A percentile compares a stretch with the other conserved stretches of the same genome.
phyloP scores from a whole-genome alignment of 106 monocot genomes.

The Chionographis japonica region DNA sequence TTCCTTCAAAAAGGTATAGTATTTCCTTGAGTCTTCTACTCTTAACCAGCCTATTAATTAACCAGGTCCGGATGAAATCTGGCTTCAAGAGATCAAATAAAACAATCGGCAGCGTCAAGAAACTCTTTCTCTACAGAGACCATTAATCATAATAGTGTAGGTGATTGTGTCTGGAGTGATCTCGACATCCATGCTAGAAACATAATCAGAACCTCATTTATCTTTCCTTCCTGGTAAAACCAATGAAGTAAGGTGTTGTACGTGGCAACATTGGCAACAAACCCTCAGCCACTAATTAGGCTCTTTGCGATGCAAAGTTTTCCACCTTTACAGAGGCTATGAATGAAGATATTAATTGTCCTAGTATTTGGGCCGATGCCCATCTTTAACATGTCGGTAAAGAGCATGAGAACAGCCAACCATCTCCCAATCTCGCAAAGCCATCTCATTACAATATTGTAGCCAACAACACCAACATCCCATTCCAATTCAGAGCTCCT shows the following conservation, averaged over 20 bases:
- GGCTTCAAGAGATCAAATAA: slow-evolving; percentile 25
- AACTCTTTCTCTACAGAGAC: slow-evolving; percentile 28
- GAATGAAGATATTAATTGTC: slow-evolving; percentile 49
- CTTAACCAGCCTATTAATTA: slow-evolving; percentile 20
- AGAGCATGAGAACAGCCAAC: slow-evolving; percentile 33
- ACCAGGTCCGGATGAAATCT: slow-evolving; percentile 14
- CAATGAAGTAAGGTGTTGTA: slow-evolving; percentile 52
- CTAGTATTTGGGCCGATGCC: slow-evolving; percentile 31
- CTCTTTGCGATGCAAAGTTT: slow-evolving; percentile 25
- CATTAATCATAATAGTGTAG: slow-evolving; percentile 38
- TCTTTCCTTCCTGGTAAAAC: slow-evolving; percentile 21
- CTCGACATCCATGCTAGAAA: slow-evolving; percentile 31
- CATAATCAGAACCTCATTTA: slow-evolving; percentile 24
- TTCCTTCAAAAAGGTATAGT: slow-evolving; percentile 18
- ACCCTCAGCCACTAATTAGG: slow-evolving; percentile 23
- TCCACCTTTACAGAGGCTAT: slow-evolving; percentile 46
- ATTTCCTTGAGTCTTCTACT: slow-evolving; percentile 20
- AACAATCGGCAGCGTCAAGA: slow-evolving; percentile 31
- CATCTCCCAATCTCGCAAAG: slow-evolving; percentile 32
- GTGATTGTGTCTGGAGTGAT: slow-evolving; percentile 43
- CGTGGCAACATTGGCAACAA: slow-evolving; percentile 32
- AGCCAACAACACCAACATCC: slow-evolving; percentile 29
- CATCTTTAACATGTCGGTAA: slow-evolving; percentile 52
- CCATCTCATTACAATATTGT: slow-evolving; percentile 54
- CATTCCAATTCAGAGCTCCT: slow-evolving; percentile 32